Base-by-base conservation (phyloP, 257 asterid species). In the Plantago elongata region DNA sequence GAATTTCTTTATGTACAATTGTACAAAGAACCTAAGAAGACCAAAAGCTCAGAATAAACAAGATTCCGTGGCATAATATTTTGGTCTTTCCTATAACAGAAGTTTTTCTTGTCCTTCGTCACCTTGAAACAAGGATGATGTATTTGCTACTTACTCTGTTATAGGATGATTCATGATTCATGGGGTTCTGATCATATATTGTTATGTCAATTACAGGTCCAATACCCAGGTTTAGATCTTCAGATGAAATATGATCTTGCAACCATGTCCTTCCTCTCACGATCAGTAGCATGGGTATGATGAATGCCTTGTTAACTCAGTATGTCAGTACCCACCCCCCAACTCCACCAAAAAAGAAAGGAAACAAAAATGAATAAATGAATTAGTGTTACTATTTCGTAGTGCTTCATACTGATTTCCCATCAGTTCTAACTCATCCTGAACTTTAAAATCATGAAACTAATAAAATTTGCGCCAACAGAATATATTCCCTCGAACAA, bases 171-270 rank as follows among this genome's bases (percentile, higher is more conserved):
- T 51, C 47, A 18, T 57, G 42, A 51, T 51, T 66, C 30, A 56
- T 48, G 46, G 63, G 46, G 63, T 22, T 51, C 5, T 64, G 61
- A 51, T 68, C n/a, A n/a, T 58, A 13, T 56, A 67, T 27, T 18
- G 54, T 55, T 57, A 51, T 62, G 68, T 51, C 47, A 49, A 68
- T 49, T 57, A 27, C 79, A 90, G 98, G 93, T 92, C 72, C 99
- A 92, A 55, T 92, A 89, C 71, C 99, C 99, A 63, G 97, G 99
- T 57, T 68, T 92, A 72, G 88, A 81, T 72, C 68, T 81, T 80
- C 89, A 84, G 78, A 92, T 89, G 94, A 86, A 84, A 66, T 84
- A 77, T 52, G 99, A 92, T 71, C 83, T 92, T 16, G 69, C 79
- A 22, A 89, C 97, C 65, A 84, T 92, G 97, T 66, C 78, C 60